These are phyloP conservation scores for Trametes elegans DNA, from an alignment of 768 basidiomycete species.

Conservation along the genomic window DNA sequence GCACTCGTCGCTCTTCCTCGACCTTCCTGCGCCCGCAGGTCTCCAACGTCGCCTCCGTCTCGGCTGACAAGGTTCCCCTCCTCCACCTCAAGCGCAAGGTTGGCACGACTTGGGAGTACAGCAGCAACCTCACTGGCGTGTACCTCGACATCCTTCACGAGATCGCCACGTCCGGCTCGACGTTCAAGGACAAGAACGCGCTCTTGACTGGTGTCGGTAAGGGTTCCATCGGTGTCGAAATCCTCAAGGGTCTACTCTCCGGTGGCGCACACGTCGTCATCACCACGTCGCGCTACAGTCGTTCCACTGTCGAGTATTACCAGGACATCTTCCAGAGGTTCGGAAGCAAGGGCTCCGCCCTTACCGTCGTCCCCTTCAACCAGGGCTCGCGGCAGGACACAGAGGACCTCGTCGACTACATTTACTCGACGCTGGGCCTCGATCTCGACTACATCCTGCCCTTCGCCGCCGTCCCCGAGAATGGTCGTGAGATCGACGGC, in stretches of 20 bases:
- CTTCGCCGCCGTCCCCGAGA: slow-evolving; percentile 98
- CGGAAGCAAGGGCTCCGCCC: slow-evolving; percentile 92
- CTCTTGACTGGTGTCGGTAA: slow-evolving; percentile 97
- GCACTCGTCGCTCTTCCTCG: slow-evolving; percentile 88
- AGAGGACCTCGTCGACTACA: slow-evolving; percentile 96
- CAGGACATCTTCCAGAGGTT: slow-evolving; percentile 96
- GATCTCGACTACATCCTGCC: slow-evolving; percentile 99
- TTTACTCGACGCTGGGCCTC: slow-evolving; percentile 91
- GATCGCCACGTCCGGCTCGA: slow-evolving; percentile 97
- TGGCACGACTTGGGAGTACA: slow-evolving; percentile 94
- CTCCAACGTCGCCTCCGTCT: slow-evolving; percentile 65
- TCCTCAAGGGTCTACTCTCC: slow-evolving; percentile 93
- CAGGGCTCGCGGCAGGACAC: slow-evolving; percentile 99
- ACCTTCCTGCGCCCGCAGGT: slow-evolving; percentile 95
- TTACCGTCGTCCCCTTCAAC: slow-evolving; percentile 99
- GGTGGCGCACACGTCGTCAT: slow-evolving; percentile 97
- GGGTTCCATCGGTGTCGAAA: slow-evolving; percentile 96
- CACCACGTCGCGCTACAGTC: slow-evolving; percentile 96
- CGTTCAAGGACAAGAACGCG: slow-evolving; percentile 99
- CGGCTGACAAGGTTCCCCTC: slow-evolving; percentile 89
- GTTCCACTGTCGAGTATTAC: slow-evolving; percentile 96
- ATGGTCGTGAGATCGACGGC: slow-evolving; percentile 96
- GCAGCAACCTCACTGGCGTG: slow-evolving; percentile 91
- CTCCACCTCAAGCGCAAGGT: slow-evolving; percentile 97
- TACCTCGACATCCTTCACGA: slow-evolving; percentile 97